A percentile compares a stretch with the other conserved stretches of the same genome.
These are phyloP conservation scores for Striga hermonthica DNA, from an alignment of 305 asterid species.

Conservation along the genomic window DNA sequence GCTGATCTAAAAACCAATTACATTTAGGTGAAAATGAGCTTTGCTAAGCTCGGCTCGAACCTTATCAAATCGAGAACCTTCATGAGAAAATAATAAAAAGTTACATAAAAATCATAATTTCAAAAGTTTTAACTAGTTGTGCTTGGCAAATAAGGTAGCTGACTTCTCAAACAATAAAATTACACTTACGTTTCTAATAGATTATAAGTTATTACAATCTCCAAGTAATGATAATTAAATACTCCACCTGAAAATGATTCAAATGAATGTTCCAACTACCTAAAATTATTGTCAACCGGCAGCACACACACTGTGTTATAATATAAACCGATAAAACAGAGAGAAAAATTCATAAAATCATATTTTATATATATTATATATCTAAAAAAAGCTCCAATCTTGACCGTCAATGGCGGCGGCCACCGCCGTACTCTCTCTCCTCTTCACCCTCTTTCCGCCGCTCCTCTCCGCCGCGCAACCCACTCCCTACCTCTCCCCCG, in stretches of 20 bases:
- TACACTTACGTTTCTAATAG: background rate
- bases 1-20: no score
- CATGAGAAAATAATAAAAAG: no score
- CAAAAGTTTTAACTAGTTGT: no score
- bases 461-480: slow-evolving; percentile 38
- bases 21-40: no score
- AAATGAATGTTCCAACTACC: slow-evolving; percentile 24
- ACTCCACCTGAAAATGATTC: slow-evolving; percentile 16
- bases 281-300: background rate
- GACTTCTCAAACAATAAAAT: no score
- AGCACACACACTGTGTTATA: background rate
- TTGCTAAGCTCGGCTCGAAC: no score
- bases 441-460: slow-evolving; percentile 22
- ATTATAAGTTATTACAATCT: background rate
- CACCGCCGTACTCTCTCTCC: slow-evolving; percentile 25
- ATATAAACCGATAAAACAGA: background rate
- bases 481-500: slow-evolving; percentile 54
- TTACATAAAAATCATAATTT: no score
- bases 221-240: slow-evolving; percentile 27
- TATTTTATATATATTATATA: no score
- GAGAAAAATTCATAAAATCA: background rate
- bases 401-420: slow-evolving; percentile 36
- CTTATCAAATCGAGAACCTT: no score
- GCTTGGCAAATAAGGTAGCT: no score
- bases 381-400: background rate